A percentile compares a stretch with the other conserved stretches of the same genome.
phyloP scores from a whole-genome alignment of 1,139 yeast genomes.

The Taphrina populina region DNA sequence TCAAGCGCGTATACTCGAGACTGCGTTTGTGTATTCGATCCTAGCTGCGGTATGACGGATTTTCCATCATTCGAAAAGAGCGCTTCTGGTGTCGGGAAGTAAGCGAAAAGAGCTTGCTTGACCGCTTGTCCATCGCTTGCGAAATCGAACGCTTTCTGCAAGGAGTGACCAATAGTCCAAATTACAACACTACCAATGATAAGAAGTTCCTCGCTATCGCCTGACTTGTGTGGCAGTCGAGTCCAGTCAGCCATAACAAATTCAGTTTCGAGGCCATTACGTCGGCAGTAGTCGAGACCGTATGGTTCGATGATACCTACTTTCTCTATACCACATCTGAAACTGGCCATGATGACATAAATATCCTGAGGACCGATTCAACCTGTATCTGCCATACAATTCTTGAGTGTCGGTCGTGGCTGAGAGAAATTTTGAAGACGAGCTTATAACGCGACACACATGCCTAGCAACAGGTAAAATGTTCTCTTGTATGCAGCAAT shows the following conservation, averaged over 20 bases:
- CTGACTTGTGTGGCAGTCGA: neutral
- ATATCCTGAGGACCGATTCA: too few relatives aligned
- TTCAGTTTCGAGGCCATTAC: neutral
- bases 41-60: neutral
- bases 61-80: neutral
- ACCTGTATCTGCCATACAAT: too few relatives aligned
- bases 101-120: conserved; percentile 32
- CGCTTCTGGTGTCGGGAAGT: conserved; percentile 24
- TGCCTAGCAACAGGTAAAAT: too few relatives aligned
- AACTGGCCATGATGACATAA: too few relatives aligned
- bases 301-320: conserved; percentile 13
- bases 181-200: conserved; percentile 20
- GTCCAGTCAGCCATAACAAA: conserved; percentile 1
- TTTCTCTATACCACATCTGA: too few relatives aligned
- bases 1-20: conserved; percentile 11
- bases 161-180: conserved; percentile 24
- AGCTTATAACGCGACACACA: too few relatives aligned
- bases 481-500: too few relatives aligned
- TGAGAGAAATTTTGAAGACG: too few relatives aligned
- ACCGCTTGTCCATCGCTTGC: conserved; percentile 28
- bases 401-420: too few relatives aligned
- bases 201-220: conserved; percentile 24
- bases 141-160: conserved; percentile 25
- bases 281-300: conserved; percentile 24
- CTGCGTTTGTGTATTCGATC: neutral